phyloP scores from a whole-genome alignment of 768 basidiomycete genomes.

The Suillus variegatus region DNA sequence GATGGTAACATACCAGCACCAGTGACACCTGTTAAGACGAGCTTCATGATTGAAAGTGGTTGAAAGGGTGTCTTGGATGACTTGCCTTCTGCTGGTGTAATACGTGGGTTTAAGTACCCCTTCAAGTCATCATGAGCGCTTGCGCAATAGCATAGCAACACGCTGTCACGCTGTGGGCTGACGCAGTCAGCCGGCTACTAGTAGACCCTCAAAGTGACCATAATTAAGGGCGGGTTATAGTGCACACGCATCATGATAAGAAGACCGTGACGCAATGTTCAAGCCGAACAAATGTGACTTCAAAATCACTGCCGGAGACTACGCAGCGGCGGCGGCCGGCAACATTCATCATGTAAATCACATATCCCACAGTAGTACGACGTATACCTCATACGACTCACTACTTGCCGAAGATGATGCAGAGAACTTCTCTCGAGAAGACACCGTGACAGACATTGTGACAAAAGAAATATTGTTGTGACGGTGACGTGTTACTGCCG shows the following conservation, averaged over 20 bases:
- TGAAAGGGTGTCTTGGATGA: not conserved
- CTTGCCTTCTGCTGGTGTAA: not conserved
- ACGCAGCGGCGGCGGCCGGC: not conserved
- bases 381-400: not conserved
- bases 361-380: not conserved
- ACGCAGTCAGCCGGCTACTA: not conserved
- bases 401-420: not conserved
- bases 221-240: not conserved
- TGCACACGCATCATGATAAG: not conserved
- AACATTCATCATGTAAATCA: not conserved
- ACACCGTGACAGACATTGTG: not conserved
- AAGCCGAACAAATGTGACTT: not conserved
- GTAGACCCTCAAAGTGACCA: not conserved
- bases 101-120: not conserved
- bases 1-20: conserved; percentile 28
- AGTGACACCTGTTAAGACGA: conserved; percentile 36
- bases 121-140: not conserved
- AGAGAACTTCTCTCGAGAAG: not conserved
- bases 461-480: not conserved
- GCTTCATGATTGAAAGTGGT: conserved; percentile 20
- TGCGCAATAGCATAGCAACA: not conserved
- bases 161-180: not conserved
- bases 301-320: not conserved
- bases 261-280: too few species aligned
- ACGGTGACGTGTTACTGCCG: not conserved